Evolutionary conservation across 805 yeast genomes (phyloP).

Genomic region (Zygoascus tannicola): DNA sequence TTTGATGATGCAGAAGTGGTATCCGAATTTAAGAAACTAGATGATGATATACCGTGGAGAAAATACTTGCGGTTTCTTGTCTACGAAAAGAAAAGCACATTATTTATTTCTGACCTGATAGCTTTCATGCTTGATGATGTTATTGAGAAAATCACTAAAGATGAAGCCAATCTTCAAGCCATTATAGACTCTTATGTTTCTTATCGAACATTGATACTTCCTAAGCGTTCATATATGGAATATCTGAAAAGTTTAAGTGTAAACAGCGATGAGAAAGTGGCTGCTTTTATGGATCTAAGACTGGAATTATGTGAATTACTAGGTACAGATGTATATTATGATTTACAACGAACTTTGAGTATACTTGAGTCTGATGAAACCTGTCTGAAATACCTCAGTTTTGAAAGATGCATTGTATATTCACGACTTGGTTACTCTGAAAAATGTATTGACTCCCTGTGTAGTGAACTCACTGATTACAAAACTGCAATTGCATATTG

Average conservation of each 20-base stretch:
- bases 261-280: constrained; percentile 6
- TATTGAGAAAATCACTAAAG: constrained; percentile 16
- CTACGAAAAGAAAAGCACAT: constrained; percentile 18
- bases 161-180: not conserved
- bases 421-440: constrained; percentile 27
- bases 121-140: constrained; percentile 28
- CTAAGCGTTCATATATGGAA: constrained; percentile 26
- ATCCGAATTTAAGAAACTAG: constrained; percentile 24
- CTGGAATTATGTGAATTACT: constrained; percentile 21
- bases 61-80: constrained; percentile 29
- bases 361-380: constrained; percentile 18
- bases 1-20: constrained; percentile 26
- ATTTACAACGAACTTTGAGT: constrained; percentile 17
- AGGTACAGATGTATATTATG: constrained; percentile 17
- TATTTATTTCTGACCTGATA: constrained; percentile 26
- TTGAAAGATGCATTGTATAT: constrained; percentile 28
- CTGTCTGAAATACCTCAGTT: constrained; percentile 18
- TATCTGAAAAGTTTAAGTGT: constrained; percentile 14
- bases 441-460: constrained; percentile 26
- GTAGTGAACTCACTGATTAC: constrained; percentile 27
- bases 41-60: constrained; percentile 30
- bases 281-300: constrained; percentile 17
- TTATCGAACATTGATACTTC: constrained; percentile 20
- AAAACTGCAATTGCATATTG: constrained; percentile 28
- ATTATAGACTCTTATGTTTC: constrained; percentile 18